A percentile compares a stretch with the other conserved stretches of the same genome.
Conservation (phyloP, 305 asterid genomes). For the Rubia peregrina region DNA sequence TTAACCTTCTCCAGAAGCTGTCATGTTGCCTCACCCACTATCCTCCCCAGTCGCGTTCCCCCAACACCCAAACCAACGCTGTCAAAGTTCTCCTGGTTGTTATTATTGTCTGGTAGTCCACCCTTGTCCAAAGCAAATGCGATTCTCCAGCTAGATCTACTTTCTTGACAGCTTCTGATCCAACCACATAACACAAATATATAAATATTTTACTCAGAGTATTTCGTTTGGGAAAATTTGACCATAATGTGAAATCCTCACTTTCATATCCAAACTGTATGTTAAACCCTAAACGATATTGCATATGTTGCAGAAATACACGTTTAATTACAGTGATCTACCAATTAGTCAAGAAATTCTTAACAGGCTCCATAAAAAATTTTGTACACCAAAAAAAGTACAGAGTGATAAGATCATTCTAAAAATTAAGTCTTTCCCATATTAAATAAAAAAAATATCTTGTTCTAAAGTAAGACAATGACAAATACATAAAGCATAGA, state of each 20-base stretch:
- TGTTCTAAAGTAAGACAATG: neutral
- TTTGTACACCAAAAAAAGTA: neutral
- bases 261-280: slow-evolving; percentile 41
- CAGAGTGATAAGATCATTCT: neutral
- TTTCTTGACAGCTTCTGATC: slow-evolving; percentile 29
- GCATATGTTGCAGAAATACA: neutral
- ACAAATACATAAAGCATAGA: neutral
- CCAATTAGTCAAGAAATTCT: neutral
- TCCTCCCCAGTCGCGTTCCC: slow-evolving; percentile 86
- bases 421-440: neutral
- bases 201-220: slow-evolving; percentile 1
- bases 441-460: neutral
- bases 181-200: slow-evolving; percentile 10
- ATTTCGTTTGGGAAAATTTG: neutral
- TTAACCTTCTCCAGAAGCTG: slow-evolving; percentile 70
- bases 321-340: neutral
- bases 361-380: neutral
- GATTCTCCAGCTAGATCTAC: slow-evolving; percentile 33
- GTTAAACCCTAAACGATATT: neutral
- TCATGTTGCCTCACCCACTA: slow-evolving; percentile 70
- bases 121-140: slow-evolving; percentile 66
- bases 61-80: slow-evolving; percentile 44
- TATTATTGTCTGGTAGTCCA: slow-evolving; percentile 48
- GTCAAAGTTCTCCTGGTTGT: slow-evolving; percentile 44
- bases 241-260: slow-evolving; percentile 20